Conservation (phyloP, 2,329 filamentous ascomycete genomes). For the Tolypocladium album region DNA sequence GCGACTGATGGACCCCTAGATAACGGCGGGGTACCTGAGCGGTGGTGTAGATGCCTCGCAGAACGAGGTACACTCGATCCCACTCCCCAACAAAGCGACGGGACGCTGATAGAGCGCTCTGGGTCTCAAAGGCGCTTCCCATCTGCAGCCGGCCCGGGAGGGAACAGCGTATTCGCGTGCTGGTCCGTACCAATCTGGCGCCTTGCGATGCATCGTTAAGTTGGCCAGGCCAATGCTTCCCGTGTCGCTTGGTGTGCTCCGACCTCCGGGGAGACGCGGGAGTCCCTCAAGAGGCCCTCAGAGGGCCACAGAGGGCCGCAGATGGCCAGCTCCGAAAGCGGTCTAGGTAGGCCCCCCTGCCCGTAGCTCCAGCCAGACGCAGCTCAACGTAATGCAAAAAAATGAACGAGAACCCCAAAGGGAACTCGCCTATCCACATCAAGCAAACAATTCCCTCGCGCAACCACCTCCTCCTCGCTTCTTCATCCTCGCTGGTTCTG, state of each 20-base stretch:
- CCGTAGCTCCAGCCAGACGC: slow-evolving; percentile 21
- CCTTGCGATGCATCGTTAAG: background rate
- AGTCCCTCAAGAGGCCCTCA: background rate
- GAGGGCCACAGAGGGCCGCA: too few relatives aligned
- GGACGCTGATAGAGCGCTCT: background rate
- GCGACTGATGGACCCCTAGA: background rate
- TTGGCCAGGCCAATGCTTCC: background rate
- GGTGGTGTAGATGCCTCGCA: background rate
- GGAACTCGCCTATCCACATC: slow-evolving; percentile 18
- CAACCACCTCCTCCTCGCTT: slow-evolving; percentile 8
- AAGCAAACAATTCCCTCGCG: slow-evolving; percentile 21
- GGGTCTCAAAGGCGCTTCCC: background rate
- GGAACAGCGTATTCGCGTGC: background rate
- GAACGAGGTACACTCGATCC: background rate
- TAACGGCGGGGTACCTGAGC: background rate
- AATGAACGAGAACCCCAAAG: slow-evolving; percentile 24
- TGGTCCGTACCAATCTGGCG: too few relatives aligned
- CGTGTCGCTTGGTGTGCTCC: background rate
- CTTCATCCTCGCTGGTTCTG: slow-evolving; percentile 5
- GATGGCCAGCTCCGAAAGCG: slow-evolving; percentile 15
- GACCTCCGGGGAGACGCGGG: background rate
- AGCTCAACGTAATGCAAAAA: slow-evolving; percentile 29
- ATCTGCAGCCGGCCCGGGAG: background rate
- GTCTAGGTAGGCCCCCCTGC: slow-evolving; percentile 13
- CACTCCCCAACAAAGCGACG: background rate